These are phyloP conservation scores for Penicillium hesseltinei DNA, from an alignment of 2,329 filamentous ascomycete species.

Conservation along the genomic window DNA sequence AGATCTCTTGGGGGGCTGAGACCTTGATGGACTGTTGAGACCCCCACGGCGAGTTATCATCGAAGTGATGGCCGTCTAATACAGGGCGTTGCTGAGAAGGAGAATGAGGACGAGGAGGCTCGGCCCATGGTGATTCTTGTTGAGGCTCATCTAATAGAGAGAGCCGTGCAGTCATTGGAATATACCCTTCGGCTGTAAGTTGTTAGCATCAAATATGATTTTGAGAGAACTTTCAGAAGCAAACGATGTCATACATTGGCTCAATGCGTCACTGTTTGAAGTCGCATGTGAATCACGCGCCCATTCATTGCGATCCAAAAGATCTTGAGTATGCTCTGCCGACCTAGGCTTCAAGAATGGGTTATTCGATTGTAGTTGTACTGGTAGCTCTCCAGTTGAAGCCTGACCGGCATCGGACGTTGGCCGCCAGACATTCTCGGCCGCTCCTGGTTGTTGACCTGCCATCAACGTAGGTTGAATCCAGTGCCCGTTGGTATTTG, in stretches of 20 bases:
- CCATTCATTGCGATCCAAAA: conserved; percentile 23
- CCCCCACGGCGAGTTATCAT: conserved; percentile 19
- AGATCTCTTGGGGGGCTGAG: conserved; percentile 14
- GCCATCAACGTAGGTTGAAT: conserved; percentile 25
- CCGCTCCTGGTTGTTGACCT: conserved; percentile 22
- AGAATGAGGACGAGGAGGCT: conserved; percentile 14
- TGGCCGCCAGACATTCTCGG: conserved; percentile 23
- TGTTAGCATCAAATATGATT: conserved; percentile 11
- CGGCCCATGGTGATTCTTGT: conserved; percentile 30
- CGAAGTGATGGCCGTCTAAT: background rate
- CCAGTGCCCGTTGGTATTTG: conserved; percentile 12
- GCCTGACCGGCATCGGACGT: conserved; percentile 10
- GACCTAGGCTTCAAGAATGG: conserved; percentile 37
- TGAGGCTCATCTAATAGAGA: conserved; percentile 35
- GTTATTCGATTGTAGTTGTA: conserved; percentile 41
- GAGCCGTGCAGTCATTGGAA: conserved; percentile 41
- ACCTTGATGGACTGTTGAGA: conserved; percentile 21
- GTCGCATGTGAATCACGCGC: conserved; percentile 21
- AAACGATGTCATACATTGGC: conserved; percentile 31
- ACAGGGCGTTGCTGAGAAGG: conserved; percentile 8
- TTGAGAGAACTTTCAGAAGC: background rate
- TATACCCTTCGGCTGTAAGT: conserved; percentile 35
- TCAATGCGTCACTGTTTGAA: conserved; percentile 31
- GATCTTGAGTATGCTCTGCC: conserved; percentile 19
- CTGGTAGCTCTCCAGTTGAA: conserved; percentile 26